Evolutionary conservation across 306 rosid species (phyloP).

Genomic region (Acmispon strigosus): DNA sequence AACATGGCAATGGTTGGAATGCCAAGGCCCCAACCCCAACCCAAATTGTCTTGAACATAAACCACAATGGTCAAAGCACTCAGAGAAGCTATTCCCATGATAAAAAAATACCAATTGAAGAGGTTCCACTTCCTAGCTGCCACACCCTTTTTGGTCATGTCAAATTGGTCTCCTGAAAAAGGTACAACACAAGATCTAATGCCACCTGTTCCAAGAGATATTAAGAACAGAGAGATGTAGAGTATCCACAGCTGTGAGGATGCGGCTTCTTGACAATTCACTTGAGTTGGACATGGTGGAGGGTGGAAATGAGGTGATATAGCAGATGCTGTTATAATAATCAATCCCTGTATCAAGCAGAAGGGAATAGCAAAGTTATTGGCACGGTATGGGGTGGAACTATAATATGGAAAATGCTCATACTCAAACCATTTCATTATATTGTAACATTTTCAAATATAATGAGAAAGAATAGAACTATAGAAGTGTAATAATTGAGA

Average conservation of each 20-base stretch:
- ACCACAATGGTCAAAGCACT: conserved; percentile 69
- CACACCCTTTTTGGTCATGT: conserved; percentile 47
- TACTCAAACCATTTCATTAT: neutral
- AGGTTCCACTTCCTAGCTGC: conserved; percentile 57
- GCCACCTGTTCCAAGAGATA: conserved; percentile 67
- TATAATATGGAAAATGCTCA: neutral
- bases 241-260: conserved; percentile 39
- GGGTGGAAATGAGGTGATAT: conserved; percentile 49
- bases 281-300: conserved; percentile 56
- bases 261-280: conserved; percentile 54
- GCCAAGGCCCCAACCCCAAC: conserved; percentile 89
- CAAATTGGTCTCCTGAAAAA: conserved; percentile 76
- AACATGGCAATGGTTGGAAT: conserved; percentile 68
- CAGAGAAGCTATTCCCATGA: conserved; percentile 58
- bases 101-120: conserved; percentile 68
- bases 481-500: too few species aligned
- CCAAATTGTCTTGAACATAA: conserved; percentile 66
- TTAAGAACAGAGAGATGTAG: conserved; percentile 55
- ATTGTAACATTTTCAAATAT: too few species aligned
- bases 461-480: too few species aligned
- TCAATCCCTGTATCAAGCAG: conserved; percentile 41
- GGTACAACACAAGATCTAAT: conserved; percentile 71
- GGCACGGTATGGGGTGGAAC: too few species aligned
- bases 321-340: conserved; percentile 58
- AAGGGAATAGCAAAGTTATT: neutral